These are phyloP conservation scores for Bullera alba DNA, from an alignment of 768 basidiomycete genomes.

Conservation along the genomic window DNA sequence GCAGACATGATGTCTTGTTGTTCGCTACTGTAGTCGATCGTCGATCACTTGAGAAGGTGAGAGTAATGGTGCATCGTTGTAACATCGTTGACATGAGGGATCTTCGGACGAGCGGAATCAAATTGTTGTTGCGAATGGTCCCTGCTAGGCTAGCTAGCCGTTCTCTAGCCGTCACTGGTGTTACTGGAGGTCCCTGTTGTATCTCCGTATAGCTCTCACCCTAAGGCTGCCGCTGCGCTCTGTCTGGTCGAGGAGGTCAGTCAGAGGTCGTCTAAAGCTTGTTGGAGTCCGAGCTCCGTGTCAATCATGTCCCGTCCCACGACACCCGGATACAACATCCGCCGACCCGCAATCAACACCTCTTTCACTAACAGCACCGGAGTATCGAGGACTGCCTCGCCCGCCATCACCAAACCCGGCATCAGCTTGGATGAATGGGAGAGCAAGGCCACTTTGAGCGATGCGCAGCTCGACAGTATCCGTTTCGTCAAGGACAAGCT, in stretches of 20 bases:
- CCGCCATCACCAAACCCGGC: slow-evolving; percentile 1
- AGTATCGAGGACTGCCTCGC: neutral
- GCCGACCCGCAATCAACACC: neutral
- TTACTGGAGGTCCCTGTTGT: too few relatives aligned
- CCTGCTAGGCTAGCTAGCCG: too few relatives aligned
- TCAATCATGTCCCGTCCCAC: neutral
- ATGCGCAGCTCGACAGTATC: slow-evolving; percentile 63
- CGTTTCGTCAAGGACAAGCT: slow-evolving; percentile 57
- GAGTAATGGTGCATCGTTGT: neutral
- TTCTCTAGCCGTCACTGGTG: neutral
- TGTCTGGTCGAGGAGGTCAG: too few relatives aligned
- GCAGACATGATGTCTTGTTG: neutral
- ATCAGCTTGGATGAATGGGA: slow-evolving; percentile 81
- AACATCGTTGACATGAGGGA: neutral
- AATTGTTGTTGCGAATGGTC: neutral
- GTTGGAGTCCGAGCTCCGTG: too few relatives aligned
- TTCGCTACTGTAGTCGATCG: too few relatives aligned
- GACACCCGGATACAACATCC: neutral
- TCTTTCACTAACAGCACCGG: neutral
- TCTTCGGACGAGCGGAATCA: slow-evolving; percentile 1
- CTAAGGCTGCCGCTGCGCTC: too few relatives aligned
- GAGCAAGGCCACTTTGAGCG: slow-evolving; percentile 64
- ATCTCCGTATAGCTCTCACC: too few relatives aligned
- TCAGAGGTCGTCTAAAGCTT: too few relatives aligned
- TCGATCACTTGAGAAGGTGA: too few relatives aligned